phyloP scores from a whole-genome alignment of 1,284 basidiomycete genomes.

The Volvariella surrecta region DNA sequence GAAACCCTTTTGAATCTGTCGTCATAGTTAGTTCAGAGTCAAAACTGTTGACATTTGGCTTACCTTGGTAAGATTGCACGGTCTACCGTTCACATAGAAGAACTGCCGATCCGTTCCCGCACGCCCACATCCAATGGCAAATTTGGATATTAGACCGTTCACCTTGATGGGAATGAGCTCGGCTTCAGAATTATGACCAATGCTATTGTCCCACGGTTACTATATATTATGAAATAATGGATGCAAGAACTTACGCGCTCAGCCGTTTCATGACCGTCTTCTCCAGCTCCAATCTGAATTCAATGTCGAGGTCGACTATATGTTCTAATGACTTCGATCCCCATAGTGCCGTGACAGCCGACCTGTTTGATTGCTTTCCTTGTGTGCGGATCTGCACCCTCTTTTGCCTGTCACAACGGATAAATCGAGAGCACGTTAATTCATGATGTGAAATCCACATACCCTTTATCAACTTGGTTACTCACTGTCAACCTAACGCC shows the following conservation, averaged over 20 bases:
- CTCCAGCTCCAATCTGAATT: constrained; percentile 57
- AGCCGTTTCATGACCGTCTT: constrained; percentile 21
- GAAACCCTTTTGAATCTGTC: constrained; percentile 73
- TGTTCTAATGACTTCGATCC: constrained; percentile 74
- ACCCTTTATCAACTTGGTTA: constrained; percentile 73
- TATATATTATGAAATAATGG: not conserved
- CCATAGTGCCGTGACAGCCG: constrained; percentile 77
- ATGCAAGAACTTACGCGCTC: constrained; percentile 11
- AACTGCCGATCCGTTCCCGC: constrained; percentile 83
- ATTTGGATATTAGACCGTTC: constrained; percentile 75
- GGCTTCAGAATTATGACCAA: not conserved
- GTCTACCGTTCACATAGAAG: constrained; percentile 91
- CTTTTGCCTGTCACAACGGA: constrained; percentile 69
- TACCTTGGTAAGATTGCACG: constrained; percentile 76
- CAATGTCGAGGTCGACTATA: constrained; percentile 66
- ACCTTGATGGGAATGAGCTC: constrained; percentile 43
- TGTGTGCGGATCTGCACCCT: constrained; percentile 68
- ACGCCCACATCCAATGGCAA: constrained; percentile 64
- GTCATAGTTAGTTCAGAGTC: constrained; percentile 1
- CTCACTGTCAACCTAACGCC: constrained; percentile 72
- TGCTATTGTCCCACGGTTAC: no score
- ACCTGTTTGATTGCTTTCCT: constrained; percentile 50
- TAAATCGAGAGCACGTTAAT: no score
- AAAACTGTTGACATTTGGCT: constrained; percentile 4
- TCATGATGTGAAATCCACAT: constrained; percentile 16